Base-by-base conservation (phyloP, 2,329 filamentous ascomycete species). In the Aureobasidium subglaciale region DNA sequence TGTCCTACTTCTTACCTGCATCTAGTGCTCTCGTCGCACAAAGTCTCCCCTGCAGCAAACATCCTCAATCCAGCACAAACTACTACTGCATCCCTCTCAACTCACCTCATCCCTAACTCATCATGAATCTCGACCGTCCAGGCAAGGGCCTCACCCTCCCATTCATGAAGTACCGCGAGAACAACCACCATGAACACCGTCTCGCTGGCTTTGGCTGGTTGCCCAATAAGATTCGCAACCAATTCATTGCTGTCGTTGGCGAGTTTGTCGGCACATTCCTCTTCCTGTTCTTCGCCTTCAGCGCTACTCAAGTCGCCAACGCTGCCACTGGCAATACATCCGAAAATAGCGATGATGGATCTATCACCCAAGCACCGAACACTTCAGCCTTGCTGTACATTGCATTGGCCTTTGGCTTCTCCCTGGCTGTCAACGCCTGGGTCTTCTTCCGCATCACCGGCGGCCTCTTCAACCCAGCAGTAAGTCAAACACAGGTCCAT, bases 221-320 rank as follows among this genome's bases (percentile, higher is more conserved):
- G 46, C 72, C 75, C 5, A 75, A 76, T 59, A 67, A 61, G 54
- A 45, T 64, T 35, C 66, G 69, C 57, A 72, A 75, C 62, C 61
- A 73, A 41, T 58, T 73, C 59, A 67, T 74, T 55, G 68, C 71
- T 53, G 70, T 70, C 63, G 56, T 74, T 16, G 75, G 75, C 54
- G 65, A 77, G 54, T 72, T 75, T 53, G 66, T 71, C 43, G 74
- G 74, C 41, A 74, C 73, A 0, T 73, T 75, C 60, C 68, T 76
- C 59, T 77, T 70, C 62, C 65, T 77, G 20, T 73, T 71, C 64
- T 71, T 73, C 61, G 67, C 66, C 45, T 70, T 73, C 57, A 60
- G 63, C 9, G 70, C 63, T 24, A 73, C 72, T 5, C 68, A 69
- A 41, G 68, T 71, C 56, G 72, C 71, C 63, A 74, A 74, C 57